Evolutionary conservation across 257 asterid species (phyloP).

Genomic region (Solanum pimpinellifolium): DNA sequence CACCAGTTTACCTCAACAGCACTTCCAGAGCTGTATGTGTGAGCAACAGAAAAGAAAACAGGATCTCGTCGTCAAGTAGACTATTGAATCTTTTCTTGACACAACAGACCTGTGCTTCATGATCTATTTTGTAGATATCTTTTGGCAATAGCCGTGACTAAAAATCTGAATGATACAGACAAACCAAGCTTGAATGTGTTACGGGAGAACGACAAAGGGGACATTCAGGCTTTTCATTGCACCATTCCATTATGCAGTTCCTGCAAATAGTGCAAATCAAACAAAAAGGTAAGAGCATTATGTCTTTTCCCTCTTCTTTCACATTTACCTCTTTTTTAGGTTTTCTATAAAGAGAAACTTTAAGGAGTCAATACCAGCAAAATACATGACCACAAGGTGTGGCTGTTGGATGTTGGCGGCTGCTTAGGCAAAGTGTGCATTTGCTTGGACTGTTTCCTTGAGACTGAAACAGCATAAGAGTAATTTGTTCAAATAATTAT

Average conservation of each 20-base stretch:
- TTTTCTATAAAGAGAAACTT: neutral
- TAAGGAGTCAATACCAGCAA: slow-evolving; percentile 60
- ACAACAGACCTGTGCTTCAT: neutral
- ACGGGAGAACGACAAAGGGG: slow-evolving; percentile 92
- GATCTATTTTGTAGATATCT: neutral
- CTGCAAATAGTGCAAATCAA: slow-evolving; percentile 20
- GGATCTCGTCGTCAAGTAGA: neutral
- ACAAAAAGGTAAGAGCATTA: neutral
- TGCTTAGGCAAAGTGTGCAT: slow-evolving; percentile 94
- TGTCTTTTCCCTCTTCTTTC: neutral
- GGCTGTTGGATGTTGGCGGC: slow-evolving; percentile 87
- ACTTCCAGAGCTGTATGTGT: neutral
- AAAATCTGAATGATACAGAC: slow-evolving; percentile 89
- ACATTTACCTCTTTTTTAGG: no score
- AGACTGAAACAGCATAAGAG: slow-evolving; percentile 25
- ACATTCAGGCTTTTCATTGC: slow-evolving; percentile 97
- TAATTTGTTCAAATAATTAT: neutral
- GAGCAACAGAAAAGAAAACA: neutral
- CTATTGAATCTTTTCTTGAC: neutral
- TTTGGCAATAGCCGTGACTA: slow-evolving; percentile 13
- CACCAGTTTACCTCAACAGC: neutral
- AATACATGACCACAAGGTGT: slow-evolving; percentile 97
- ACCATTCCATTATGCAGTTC: slow-evolving; percentile 99
- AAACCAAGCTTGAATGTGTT: slow-evolving; percentile 79
- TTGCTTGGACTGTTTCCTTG: slow-evolving; percentile 58